Conservation (phyloP, 768 basidiomycete species). For the Leccinum truebloodii region DNA sequence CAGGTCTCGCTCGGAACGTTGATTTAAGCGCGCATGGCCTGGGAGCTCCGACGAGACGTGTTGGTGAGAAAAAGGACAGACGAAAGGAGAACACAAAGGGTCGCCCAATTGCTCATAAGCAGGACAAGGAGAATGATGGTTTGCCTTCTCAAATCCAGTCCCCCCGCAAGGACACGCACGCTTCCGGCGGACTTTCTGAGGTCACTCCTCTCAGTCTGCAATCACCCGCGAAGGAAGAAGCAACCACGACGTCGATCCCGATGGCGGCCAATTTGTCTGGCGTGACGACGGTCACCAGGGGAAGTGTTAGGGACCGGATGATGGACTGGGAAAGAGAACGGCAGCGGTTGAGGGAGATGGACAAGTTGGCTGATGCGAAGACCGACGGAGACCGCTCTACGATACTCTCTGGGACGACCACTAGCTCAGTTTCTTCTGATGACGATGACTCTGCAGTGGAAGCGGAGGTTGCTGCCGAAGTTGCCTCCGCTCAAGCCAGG, state of each 20-base stretch:
- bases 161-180: conserved; percentile 11
- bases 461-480: conserved; percentile 29
- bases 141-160: conserved; percentile 3
- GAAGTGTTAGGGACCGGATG: conserved; percentile 57
- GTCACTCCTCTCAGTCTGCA: conserved; percentile 14
- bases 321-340: conserved; percentile 77
- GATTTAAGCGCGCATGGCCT: conserved; percentile 33
- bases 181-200: conserved; percentile 1
- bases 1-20: conserved; percentile 36
- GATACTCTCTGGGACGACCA: conserved; percentile 18
- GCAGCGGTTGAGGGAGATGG: conserved; percentile 69
- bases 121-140: conserved; percentile 32
- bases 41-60: conserved; percentile 17
- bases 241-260: conserved; percentile 7
- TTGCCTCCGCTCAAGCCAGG: conserved; percentile 10
- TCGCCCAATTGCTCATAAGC: conserved; percentile 17
- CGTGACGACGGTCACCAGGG: conserved; percentile 22
- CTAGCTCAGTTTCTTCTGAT: conserved; percentile 23
- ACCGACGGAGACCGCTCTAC: conserved; percentile 39
- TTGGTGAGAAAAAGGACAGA: conserved; percentile 31
- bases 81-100: conserved; percentile 24
- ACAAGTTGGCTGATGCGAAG: conserved; percentile 56
- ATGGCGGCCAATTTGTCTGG: conserved; percentile 21
- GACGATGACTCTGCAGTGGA: conserved; percentile 30
- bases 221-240: conserved; percentile 19